Evolutionary conservation across 2,329 filamentous ascomycete genomes (phyloP).

Genomic region (Sporothrix humicola): DNA sequence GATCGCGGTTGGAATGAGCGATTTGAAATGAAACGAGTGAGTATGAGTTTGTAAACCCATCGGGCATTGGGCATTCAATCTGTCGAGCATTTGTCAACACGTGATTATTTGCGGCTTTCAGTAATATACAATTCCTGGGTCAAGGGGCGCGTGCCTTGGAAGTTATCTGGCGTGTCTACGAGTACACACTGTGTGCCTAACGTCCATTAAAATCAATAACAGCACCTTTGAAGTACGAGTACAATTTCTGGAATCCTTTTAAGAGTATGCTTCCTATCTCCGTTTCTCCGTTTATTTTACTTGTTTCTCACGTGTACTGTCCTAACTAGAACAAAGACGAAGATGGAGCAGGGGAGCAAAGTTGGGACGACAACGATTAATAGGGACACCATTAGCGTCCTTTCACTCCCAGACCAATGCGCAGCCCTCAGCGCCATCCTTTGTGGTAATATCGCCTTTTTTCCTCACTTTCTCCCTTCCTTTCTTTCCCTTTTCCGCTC

Average conservation of each 20-base stretch:
- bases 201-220: no score
- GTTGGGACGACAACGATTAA: neutral
- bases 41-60: no score
- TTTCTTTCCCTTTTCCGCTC: neutral
- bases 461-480: neutral
- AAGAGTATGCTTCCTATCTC: neutral
- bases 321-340: neutral
- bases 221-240: no score
- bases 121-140: no score
- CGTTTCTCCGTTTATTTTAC: conserved; percentile 2
- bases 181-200: no score
- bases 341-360: neutral
- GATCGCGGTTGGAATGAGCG: no score
- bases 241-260: neutral
- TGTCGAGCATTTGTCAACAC: no score
- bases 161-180: no score
- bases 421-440: neutral
- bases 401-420: neutral
- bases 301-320: neutral
- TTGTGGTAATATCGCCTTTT: neutral
- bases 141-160: no score
- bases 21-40: no score
- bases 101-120: no score
- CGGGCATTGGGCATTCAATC: no score
- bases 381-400: neutral